phyloP scores from a whole-genome alignment of 108 stramenopile species.

The Nitzschia putrida region DNA sequence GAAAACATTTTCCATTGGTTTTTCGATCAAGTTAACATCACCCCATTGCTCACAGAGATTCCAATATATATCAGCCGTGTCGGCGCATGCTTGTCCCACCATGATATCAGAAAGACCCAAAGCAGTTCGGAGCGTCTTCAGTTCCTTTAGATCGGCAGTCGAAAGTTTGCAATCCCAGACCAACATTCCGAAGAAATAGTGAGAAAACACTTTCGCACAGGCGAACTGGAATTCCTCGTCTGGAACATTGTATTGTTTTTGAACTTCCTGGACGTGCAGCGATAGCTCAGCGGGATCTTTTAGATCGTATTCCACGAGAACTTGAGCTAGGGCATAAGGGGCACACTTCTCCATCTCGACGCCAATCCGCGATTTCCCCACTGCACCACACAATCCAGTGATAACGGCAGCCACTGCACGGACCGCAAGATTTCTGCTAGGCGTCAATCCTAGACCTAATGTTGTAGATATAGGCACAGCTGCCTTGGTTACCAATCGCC shows the following conservation, averaged over 20 bases:
- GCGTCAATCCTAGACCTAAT: slow-evolving; percentile 51
- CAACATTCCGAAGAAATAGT: slow-evolving; percentile 79
- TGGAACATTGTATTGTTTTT: slow-evolving; percentile 38
- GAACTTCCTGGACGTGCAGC: slow-evolving; percentile 33
- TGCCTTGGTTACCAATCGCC: slow-evolving; percentile 49
- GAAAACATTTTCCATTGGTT: slow-evolving; percentile 46
- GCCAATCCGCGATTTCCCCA: slow-evolving; percentile 57
- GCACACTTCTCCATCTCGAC: slow-evolving; percentile 41
- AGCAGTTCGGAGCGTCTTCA: slow-evolving; percentile 48
- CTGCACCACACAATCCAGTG: slow-evolving; percentile 52
- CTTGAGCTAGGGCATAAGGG: slow-evolving; percentile 61
- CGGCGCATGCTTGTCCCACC: slow-evolving; percentile 82
- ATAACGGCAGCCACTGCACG: slow-evolving; percentile 55
- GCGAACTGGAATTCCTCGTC: slow-evolving; percentile 59
- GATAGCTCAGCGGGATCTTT: slow-evolving; percentile 37
- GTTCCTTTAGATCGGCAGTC: slow-evolving; percentile 74
- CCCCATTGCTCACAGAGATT: slow-evolving; percentile 24
- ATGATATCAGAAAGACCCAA: slow-evolving; percentile 63
- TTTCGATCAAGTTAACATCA: too few species aligned
- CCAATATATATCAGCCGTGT: slow-evolving; percentile 65
- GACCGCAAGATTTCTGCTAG: slow-evolving; percentile 47
- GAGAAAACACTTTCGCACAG: slow-evolving; percentile 59
- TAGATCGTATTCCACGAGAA: slow-evolving; percentile 48
- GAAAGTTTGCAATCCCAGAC: slow-evolving; percentile 63
- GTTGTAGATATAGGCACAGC: slow-evolving; percentile 58